Base-by-base conservation (phyloP, 805 yeast genomes). In the Kurtzmaniella cleridarum region DNA sequence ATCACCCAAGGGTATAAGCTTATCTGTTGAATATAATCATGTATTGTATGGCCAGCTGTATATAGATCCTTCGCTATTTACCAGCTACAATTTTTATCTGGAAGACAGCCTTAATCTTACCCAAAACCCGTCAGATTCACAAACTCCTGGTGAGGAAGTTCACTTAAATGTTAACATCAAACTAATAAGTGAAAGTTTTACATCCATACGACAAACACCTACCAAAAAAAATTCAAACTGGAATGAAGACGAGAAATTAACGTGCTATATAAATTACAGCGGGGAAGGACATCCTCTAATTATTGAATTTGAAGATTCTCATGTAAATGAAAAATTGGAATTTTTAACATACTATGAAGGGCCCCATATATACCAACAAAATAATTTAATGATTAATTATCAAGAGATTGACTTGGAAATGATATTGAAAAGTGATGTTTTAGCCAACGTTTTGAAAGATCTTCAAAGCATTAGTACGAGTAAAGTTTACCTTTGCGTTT, bases 311-410 rank as follows among this genome's bases (percentile, higher is more conserved):
- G 73, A 68, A 45, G 73, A 68, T 45, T 46, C 50, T 27, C 46
- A 60, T 26, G 62, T 69, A 45, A 62, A 61, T 36, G 74, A 69
- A 40, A 62, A 59, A 42, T 54, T 69, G 35, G 73, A 69, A 46
- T 69, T 69, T 42, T 47, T 54, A 3, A 68, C 74, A 2, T 66
- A 62, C 33, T 58, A 57, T 39, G 28, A 50, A 23, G 72, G 66
- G 23, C 35, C 55, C 12, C 45, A 44, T 12, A 59, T 56, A 35
- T 57, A 56, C 1, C 48, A 54, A 37, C 60, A 55, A 35, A 40
- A 43, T 15, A 46, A 40, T 15, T 53, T 45, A n/a, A 46, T 49
- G 32, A 50, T 66, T 8, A 57, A 64, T 50, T 62, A 64, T 41
- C 37, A 46, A 30, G 51, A 53, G 28, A 44, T 67, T 16, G 54